These are phyloP conservation scores for Parastagonospora avenae DNA, from an alignment of 2,329 filamentous ascomycete species.

Conservation along the genomic window DNA sequence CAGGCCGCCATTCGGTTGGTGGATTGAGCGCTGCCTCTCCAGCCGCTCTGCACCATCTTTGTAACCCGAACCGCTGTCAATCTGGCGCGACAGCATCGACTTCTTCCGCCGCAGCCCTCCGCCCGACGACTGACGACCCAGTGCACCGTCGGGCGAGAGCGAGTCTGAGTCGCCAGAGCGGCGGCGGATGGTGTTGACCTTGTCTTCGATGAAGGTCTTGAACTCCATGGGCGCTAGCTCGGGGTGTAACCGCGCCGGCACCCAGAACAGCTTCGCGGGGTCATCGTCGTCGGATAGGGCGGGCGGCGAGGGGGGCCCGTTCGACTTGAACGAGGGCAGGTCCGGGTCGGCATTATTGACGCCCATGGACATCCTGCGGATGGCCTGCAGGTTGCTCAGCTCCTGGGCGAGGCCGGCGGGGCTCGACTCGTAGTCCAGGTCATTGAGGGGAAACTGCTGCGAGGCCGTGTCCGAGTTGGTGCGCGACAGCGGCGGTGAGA, in stretches of 20 bases:
- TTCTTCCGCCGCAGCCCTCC: constrained; percentile 81
- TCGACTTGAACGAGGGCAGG: constrained; percentile 70
- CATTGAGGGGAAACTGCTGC: constrained; percentile 74
- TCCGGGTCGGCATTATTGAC: constrained; percentile 74
- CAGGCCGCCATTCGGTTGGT: constrained; percentile 57
- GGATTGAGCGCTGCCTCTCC: constrained; percentile 70
- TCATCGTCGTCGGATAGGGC: constrained; percentile 78
- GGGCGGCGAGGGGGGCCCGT: constrained; percentile 71
- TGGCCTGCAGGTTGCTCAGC: constrained; percentile 86
- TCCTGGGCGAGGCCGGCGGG: constrained; percentile 90
- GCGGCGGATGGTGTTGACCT: constrained; percentile 86
- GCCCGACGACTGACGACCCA: constrained; percentile 60
- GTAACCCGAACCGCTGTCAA: constrained; percentile 78
- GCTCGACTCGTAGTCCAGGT: constrained; percentile 88
- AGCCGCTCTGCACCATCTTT: constrained; percentile 82
- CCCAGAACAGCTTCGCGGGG: constrained; percentile 89
- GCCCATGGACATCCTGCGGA: constrained; percentile 94
- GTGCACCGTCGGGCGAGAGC: constrained; percentile 61
- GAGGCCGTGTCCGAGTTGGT: constrained; percentile 53
- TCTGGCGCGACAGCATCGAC: constrained; percentile 92
- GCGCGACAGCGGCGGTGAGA: constrained; percentile 48
- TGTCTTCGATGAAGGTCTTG: constrained; percentile 93
- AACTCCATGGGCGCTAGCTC: constrained; percentile 95
- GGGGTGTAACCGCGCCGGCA: constrained; percentile 90
- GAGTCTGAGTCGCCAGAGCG: constrained; percentile 72